Evolutionary conservation across 176 grass and related monocot species (phyloP).

Genomic region (Sorghum bicolor): DNA sequence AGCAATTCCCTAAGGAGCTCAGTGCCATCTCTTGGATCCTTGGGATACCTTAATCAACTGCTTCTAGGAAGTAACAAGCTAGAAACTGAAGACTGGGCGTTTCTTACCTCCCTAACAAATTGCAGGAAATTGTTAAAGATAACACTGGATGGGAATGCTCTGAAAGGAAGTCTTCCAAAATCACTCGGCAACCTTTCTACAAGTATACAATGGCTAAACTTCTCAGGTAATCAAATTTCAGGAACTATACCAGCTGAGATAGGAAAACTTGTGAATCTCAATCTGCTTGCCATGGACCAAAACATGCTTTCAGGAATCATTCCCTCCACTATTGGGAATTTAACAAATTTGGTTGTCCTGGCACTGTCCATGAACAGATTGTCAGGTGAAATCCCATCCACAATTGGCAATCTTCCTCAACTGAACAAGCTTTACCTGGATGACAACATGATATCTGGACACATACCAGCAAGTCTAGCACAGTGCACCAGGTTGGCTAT

Average conservation of each 20-base stretch:
- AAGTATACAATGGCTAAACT: background rate
- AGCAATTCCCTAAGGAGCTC: background rate
- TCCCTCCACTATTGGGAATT: slow-evolving; percentile 41
- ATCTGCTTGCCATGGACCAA: slow-evolving; percentile 27
- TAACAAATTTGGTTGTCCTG: slow-evolving; percentile 27
- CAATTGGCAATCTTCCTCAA: slow-evolving; percentile 36
- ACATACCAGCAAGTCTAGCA: slow-evolving; percentile 35
- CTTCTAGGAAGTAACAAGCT: background rate
- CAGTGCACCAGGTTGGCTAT: slow-evolving; percentile 17
- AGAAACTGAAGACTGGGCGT: background rate
- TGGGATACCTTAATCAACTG: background rate
- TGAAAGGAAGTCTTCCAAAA: slow-evolving; percentile 27
- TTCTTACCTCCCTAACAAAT: slow-evolving; percentile 28
- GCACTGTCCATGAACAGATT: slow-evolving; percentile 44
- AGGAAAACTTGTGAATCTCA: slow-evolving; percentile 38
- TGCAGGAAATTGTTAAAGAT: slow-evolving; percentile 9
- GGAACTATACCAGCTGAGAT: slow-evolving; percentile 41
- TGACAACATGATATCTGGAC: slow-evolving; percentile 38
- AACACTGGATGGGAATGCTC: slow-evolving; percentile 1
- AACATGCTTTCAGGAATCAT: slow-evolving; percentile 58
- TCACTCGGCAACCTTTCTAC: slow-evolving; percentile 25
- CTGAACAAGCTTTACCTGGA: slow-evolving; percentile 36
- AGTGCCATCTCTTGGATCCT: slow-evolving; percentile 13
- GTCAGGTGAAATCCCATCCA: slow-evolving; percentile 41
- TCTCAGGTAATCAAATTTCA: slow-evolving; percentile 19